phyloP scores from a whole-genome alignment of 805 yeast genomes.

The Cyberlindnera americana region DNA sequence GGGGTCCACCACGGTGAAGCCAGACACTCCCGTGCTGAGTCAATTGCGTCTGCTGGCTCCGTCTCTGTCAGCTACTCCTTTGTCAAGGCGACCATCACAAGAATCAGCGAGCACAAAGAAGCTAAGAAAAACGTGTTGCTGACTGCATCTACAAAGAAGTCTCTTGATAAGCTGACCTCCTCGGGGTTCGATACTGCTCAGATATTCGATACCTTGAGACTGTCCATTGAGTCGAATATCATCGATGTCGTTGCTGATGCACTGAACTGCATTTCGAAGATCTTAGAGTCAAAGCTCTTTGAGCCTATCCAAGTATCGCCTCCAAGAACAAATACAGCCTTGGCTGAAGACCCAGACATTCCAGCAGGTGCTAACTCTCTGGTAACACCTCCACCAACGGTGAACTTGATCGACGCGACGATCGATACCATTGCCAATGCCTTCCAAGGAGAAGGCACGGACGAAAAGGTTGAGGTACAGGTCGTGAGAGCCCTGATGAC shows the following conservation, averaged over 20 bases:
- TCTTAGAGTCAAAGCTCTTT: constrained; percentile 82
- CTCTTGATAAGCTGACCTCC: constrained; percentile 25
- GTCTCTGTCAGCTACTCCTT: constrained; percentile 32
- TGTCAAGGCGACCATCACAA: constrained; percentile 56
- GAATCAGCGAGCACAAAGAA: constrained; percentile 57
- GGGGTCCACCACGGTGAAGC: constrained; percentile 9
- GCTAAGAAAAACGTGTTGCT: constrained; percentile 44
- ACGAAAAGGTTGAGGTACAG: constrained; percentile 84
- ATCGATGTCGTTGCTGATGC: constrained; percentile 68
- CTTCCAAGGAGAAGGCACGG: constrained; percentile 90
- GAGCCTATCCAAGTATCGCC: constrained; percentile 51
- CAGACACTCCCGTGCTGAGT: constrained; percentile 21
- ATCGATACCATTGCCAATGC: constrained; percentile 81
- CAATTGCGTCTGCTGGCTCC: constrained; percentile 20
- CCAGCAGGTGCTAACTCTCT: constrained; percentile 30
- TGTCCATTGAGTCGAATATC: constrained; percentile 66
- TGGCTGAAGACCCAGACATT: constrained; percentile 15
- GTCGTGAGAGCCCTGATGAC: constrained; percentile 89
- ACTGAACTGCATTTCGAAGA: constrained; percentile 80
- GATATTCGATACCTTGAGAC: constrained; percentile 76
- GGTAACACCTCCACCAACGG: constrained; percentile 51
- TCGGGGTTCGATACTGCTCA: constrained; percentile 41
- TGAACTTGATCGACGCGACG: constrained; percentile 71
- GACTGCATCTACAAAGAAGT: constrained; percentile 31
- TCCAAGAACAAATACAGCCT: constrained; percentile 34